Evolutionary conservation across 345 rosid genomes (phyloP), one percentile per base, ranked within the genome.

Genomic region (Gossypium rotundifolium): DNA sequence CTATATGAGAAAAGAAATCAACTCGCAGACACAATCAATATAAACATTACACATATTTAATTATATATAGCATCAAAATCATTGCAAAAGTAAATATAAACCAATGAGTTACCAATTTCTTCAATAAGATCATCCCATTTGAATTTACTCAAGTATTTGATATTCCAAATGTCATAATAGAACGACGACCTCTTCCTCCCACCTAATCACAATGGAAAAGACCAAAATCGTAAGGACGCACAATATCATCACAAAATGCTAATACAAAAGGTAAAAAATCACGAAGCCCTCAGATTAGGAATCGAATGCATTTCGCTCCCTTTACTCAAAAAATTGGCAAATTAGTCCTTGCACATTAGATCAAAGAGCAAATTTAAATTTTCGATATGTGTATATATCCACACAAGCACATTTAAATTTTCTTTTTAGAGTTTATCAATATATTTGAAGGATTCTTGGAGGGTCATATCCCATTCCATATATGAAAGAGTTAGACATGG

Each of bases 41-140:
- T 10, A 8, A 18, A 53, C 10, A 53, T n/a, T 53, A 5, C 22
- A 17, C 17, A 55, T 6, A 2, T 20, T 3, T 55, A 7, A 17
- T 9, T n/a, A n/a, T 18, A 18, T 54, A 54, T 57, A 53, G 20
- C 71, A 22, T 20, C 8, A 46, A 29, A 10, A 45, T 20, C 33
- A 55, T 16, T 9, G 29, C 13, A 40, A 51, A 74, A 72, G 48
- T n/a, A 59, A 9, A 61, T 55, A 70, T 0, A 70, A 22, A 29
- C 67, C 27, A 51, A 74, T 11, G 27, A 78, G 66, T 69, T 89
- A 94, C 98, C 97, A 13, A 84, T 92, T 79, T 94, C 97, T 72
- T 85, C 92, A 2, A 92, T 89, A 70, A 92, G 97, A 86, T 92
- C 92, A 38, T 94, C 98, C 98, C 98, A 94, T 77, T 89, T 90